phyloP scores from a whole-genome alignment of 1,284 basidiomycete species.

The Cystobasidium slooffiae region DNA sequence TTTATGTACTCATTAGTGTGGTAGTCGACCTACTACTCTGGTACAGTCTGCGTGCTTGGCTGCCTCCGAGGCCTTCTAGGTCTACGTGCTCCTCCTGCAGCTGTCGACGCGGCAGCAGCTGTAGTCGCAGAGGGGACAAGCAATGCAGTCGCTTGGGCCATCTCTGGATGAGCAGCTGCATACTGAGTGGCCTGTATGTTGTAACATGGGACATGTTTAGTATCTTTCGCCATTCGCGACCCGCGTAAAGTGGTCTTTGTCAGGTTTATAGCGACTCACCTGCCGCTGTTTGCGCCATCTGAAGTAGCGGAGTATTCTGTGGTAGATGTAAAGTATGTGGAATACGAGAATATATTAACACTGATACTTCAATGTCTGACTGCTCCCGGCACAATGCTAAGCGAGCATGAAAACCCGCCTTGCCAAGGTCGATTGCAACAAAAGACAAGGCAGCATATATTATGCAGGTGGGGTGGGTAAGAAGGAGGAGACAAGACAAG shows the following conservation, averaged over 20 bases:
- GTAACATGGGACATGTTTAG: neutral
- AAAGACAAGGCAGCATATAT: too few species aligned
- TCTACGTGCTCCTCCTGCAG: neutral
- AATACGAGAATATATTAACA: neutral
- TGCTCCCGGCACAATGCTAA: neutral
- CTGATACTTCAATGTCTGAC: neutral
- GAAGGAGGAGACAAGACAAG: neutral
- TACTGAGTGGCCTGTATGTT: neutral
- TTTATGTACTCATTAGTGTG: too few species aligned
- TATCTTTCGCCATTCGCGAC: neutral
- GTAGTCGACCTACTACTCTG: slow-evolving; percentile 26
- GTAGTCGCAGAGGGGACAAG: neutral
- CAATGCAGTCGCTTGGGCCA: slow-evolving; percentile 25
- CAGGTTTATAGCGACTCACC: neutral
- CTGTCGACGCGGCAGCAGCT: neutral
- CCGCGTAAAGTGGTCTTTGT: neutral
- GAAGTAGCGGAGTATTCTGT: neutral
- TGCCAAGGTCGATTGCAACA: too few species aligned
- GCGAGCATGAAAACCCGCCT: neutral
- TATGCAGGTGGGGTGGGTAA: neutral
- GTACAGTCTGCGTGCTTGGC: slow-evolving; percentile 36
- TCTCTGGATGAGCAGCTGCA: slow-evolving; percentile 24
- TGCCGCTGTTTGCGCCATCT: neutral
- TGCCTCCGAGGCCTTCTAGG: slow-evolving; percentile 27
- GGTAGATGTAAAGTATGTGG: neutral